Base-by-base conservation (phyloP, 371 early-diverging fungal genomes). In the Lichtheimia corymbifera region DNA sequence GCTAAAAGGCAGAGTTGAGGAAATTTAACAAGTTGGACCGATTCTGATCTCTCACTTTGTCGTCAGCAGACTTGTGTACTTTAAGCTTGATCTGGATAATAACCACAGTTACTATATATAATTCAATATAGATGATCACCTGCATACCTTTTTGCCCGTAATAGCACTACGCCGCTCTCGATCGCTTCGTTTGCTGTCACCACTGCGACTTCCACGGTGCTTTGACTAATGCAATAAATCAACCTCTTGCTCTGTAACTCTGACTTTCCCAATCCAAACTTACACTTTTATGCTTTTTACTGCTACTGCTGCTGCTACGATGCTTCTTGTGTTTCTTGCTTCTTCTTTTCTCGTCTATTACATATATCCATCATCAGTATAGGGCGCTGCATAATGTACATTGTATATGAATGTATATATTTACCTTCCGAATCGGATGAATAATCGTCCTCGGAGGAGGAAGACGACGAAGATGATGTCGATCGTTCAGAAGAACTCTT, bases 81-180 rank as follows among this genome's bases (percentile, higher is more conserved):
- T 74, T 74, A 9, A 74, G 51, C 44, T 74, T 71, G 35, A 74
- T 53, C 74, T 74, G 43, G 22, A 25, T 40, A 18, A 35, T 42
- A 27, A 27, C 7, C 6, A 35, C 9, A 35, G 14, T 24, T 35
- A 12, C 13, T 12, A 40, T 42, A 24, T 3, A 13, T n/a, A 6
- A 30, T 50, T 25, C 6, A 11, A 18, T 5, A n/a, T 28, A 15
- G 15, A 5, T 27, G 20, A n/a, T 13, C 13, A 9, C 13, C n/a
- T 1, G 18, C 27, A 28, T 72, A 67, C 72, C 68, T 65, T 72
- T 65, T 72, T 72, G 3, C 72, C 72, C 12, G 72, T 72, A 44
- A 72, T 72, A 5, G 59, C 66, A 58, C 63, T 72, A 44, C 72
- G 61, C 53, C 68, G 49, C 4, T 67, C 47, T 24, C 56, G 61